Evolutionary conservation across 2,329 filamentous ascomycete species (phyloP).

Genomic region (Diaporthe sp.): DNA sequence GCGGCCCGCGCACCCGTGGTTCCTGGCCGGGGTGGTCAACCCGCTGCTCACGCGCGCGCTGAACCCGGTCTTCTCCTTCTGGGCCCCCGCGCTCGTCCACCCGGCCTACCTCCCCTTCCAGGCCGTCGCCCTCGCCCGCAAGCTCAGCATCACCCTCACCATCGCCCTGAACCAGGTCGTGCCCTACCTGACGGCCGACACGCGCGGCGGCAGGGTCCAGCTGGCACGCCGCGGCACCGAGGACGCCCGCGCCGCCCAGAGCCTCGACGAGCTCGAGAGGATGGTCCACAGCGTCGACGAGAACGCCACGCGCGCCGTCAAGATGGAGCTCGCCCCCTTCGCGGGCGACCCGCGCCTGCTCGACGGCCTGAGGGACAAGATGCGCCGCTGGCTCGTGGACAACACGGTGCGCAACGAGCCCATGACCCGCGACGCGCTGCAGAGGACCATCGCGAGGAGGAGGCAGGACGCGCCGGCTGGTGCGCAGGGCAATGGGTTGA

Average conservation of each 20-base stretch:
- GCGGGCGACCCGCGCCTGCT: conserved; percentile 77
- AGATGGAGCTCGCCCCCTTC: conserved; percentile 86
- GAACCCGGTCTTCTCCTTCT: conserved; percentile 51
- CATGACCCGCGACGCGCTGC: conserved; percentile 85
- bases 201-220: conserved; percentile 48
- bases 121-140: conserved; percentile 80
- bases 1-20: conserved; percentile 63
- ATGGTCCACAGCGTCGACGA: conserved; percentile 71
- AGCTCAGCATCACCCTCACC: conserved; percentile 82
- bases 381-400: conserved; percentile 90
- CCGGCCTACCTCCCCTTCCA: conserved; percentile 88
- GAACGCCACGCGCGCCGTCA: conserved; percentile 79
- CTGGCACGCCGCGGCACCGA: conserved; percentile 56
- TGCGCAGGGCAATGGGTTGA: conserved; percentile 63
- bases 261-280: conserved; percentile 76
- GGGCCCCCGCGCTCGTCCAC: conserved; percentile 57
- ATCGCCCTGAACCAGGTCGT: conserved; percentile 87
- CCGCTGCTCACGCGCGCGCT: conserved; percentile 51
- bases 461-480: conserved; percentile 74
- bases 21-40: conserved; percentile 61
- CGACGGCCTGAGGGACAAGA: conserved; percentile 74
- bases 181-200: conserved; percentile 69
- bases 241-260: conserved; percentile 66
- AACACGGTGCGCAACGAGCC: conserved; percentile 85
- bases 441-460: conserved; percentile 73